These are phyloP conservation scores for Auricularia cornea DNA, from an alignment of 768 basidiomycete species.

Conservation along the genomic window DNA sequence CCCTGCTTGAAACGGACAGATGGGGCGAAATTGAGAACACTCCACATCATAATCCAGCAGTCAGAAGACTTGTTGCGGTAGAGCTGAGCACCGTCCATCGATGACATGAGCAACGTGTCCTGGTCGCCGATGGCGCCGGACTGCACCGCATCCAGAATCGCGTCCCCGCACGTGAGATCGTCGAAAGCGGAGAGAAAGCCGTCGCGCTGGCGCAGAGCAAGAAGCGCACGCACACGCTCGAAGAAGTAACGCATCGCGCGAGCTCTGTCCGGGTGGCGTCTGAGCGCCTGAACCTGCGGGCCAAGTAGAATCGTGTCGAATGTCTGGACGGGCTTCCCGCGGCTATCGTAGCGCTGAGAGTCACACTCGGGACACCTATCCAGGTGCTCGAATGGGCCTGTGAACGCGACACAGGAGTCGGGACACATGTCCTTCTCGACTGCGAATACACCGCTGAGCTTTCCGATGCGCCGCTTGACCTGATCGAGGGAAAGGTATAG, in stretches of 20 bases:
- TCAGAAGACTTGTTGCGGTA: slow-evolving; percentile 34
- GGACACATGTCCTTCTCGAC: slow-evolving; percentile 35
- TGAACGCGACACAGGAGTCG: slow-evolving; percentile 34
- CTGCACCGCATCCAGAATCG: slow-evolving; percentile 18
- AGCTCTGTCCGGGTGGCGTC: slow-evolving; percentile 16
- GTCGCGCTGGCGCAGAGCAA: no score
- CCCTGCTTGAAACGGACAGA: slow-evolving; percentile 23
- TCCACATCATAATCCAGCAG: slow-evolving; percentile 36
- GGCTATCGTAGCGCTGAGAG: slow-evolving; percentile 20
- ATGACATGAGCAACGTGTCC: slow-evolving; percentile 28
- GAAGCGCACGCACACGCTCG: background rate
- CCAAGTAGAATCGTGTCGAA: slow-evolving; percentile 33
- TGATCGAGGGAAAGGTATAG: slow-evolving; percentile 19
- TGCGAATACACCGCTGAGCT: slow-evolving; percentile 28
- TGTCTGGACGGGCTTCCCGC: slow-evolving; percentile 13
- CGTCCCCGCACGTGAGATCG: slow-evolving; percentile 24
- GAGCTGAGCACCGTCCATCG: slow-evolving; percentile 36
- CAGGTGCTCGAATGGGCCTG: slow-evolving; percentile 24
- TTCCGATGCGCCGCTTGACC: slow-evolving; percentile 20
- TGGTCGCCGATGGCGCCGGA: slow-evolving; percentile 13
- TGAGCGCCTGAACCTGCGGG: slow-evolving; percentile 35
- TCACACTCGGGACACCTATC: slow-evolving; percentile 26
- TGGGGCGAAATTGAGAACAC: slow-evolving; percentile 22
- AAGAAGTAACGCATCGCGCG: slow-evolving; percentile 18
- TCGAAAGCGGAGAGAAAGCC: slow-evolving; percentile 1